Evolutionary conservation across 257 asterid genomes (phyloP).

Genomic region (Ilex aquifolium): DNA sequence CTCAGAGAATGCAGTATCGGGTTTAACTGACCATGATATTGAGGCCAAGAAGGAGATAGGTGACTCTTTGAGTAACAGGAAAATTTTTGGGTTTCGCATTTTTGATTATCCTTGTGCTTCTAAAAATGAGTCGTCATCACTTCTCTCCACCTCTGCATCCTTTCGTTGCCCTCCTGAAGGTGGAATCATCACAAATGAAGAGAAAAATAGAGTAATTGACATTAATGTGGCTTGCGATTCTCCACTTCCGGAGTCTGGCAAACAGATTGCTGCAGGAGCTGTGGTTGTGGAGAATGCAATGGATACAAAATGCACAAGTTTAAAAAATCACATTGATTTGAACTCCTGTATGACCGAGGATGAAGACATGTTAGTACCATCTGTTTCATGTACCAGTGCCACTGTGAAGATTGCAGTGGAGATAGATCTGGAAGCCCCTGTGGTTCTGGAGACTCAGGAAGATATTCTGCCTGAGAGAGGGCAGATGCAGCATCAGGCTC

Average conservation of each 20-base stretch:
- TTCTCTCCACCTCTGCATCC: constrained; percentile 29
- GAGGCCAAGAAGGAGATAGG: constrained; percentile 21
- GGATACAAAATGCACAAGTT: constrained; percentile 15
- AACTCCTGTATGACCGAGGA: constrained; percentile 62
- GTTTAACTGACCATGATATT: constrained; percentile 25
- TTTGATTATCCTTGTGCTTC: constrained; percentile 31
- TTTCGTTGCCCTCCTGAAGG: constrained; percentile 21
- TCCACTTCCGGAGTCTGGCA: constrained; percentile 33
- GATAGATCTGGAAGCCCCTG: constrained; percentile 45
- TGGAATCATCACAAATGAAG: constrained; percentile 22
- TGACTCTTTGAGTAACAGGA: constrained; percentile 35
- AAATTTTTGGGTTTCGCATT: constrained; percentile 69
- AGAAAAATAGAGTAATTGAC: constrained; percentile 52
- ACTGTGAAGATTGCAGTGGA: constrained; percentile 17
- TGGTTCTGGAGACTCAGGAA: constrained; percentile 31
- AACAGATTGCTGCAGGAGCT: constrained; percentile 32
- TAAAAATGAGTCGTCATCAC: constrained; percentile 27
- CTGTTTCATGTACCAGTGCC: constrained; percentile 27
- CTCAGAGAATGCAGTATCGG: constrained; percentile 16
- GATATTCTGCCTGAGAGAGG: constrained; percentile 17
- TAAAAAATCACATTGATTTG: constrained; percentile 57
- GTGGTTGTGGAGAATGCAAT: constrained; percentile 25
- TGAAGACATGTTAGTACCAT: constrained; percentile 50
- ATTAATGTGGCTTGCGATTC: constrained; percentile 63
- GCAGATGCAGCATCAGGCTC: constrained; percentile 8